phyloP scores from a whole-genome alignment of 495 filamentous ascomycete genomes.

The Chaetomium cochliodes region DNA sequence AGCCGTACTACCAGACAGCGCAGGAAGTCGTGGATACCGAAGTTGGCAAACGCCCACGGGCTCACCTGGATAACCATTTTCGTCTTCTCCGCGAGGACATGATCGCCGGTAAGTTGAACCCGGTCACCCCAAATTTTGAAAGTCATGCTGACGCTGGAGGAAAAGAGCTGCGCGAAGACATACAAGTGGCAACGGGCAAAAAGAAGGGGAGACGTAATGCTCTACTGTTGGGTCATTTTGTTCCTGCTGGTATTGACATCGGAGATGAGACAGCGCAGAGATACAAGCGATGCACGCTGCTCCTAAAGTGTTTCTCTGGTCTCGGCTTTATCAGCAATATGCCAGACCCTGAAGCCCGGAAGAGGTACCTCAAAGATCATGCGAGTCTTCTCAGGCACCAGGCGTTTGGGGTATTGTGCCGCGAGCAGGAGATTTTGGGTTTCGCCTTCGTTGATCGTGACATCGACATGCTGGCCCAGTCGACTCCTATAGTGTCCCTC shows the following conservation, averaged over 20 bases:
- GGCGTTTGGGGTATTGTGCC: constrained; percentile 59
- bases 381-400: constrained; percentile 57
- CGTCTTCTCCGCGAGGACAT: constrained; percentile 75
- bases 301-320: constrained; percentile 46
- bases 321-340: constrained; percentile 44
- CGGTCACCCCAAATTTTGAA: background rate
- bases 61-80: constrained; percentile 76
- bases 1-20: constrained; percentile 58
- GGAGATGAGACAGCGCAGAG: constrained; percentile 26
- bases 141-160: background rate
- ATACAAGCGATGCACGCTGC: constrained; percentile 45
- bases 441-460: constrained; percentile 63
- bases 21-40: constrained; percentile 40
- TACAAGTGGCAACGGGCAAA: constrained; percentile 45
- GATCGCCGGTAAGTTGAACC: constrained; percentile 39
- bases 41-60: constrained; percentile 42
- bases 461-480: constrained; percentile 48
- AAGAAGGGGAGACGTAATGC: constrained; percentile 46
- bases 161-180: constrained; percentile 58
- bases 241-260: constrained; percentile 31
- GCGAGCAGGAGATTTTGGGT: constrained; percentile 52
- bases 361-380: constrained; percentile 49
- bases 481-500: constrained; percentile 53
- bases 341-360: constrained; percentile 34
- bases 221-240: constrained; percentile 30